These are phyloP conservation scores for Dipodascus geniculatus DNA, from an alignment of 805 yeast species.

Conservation along the genomic window DNA sequence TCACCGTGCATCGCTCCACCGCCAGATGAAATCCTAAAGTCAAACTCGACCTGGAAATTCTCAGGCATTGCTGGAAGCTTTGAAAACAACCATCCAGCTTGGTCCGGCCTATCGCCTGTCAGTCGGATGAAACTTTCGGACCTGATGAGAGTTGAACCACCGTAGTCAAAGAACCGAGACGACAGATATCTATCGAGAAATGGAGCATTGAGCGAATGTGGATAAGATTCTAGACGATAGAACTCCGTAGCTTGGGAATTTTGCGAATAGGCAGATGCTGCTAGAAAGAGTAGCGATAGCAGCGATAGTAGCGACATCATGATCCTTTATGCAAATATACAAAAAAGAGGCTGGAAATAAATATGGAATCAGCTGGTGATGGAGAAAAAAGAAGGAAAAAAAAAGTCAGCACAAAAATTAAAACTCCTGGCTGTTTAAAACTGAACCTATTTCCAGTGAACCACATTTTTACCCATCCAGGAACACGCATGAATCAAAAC, in stretches of 20 bases:
- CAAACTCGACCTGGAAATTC: constrained; percentile 38
- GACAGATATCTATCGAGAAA: constrained; percentile 19
- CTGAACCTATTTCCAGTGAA: too few relatives aligned
- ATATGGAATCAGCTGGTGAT: not conserved
- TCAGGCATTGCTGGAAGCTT: constrained; percentile 29
- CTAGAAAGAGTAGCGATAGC: not conserved
- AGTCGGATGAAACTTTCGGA: constrained; percentile 29
- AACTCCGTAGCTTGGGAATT: constrained; percentile 1
- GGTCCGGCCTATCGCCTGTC: constrained; percentile 37
- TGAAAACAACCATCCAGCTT: constrained; percentile 38
- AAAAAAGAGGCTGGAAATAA: not conserved
- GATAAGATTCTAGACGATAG: constrained; percentile 7
- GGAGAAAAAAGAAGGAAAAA: not conserved
- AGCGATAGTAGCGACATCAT: not conserved
- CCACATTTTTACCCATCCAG: too few relatives aligned
- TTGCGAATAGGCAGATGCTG: not conserved
- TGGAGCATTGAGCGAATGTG: constrained; percentile 17
- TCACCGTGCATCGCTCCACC: constrained; percentile 55
- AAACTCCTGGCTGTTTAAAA: too few relatives aligned
- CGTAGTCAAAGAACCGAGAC: constrained; percentile 24
- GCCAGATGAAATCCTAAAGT: constrained; percentile 40
- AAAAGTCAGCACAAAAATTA: not conserved
- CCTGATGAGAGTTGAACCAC: constrained; percentile 24
- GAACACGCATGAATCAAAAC: too few relatives aligned
- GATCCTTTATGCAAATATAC: not conserved